Evolutionary conservation across 768 basidiomycete species (phyloP).

Genomic region (Chiua virens): DNA sequence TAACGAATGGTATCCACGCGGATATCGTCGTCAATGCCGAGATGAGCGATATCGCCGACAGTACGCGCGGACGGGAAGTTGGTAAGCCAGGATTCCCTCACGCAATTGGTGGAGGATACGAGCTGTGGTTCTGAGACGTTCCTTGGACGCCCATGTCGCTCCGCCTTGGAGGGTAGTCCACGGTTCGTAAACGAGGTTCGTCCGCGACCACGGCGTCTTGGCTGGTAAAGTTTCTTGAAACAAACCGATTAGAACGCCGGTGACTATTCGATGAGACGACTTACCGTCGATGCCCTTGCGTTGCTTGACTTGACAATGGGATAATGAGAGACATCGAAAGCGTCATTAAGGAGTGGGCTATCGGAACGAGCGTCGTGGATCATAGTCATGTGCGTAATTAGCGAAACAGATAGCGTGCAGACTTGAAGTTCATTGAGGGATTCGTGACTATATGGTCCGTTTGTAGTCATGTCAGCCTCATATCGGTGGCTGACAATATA

Average conservation of each 20-base stretch:
- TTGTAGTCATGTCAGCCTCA: conserved; percentile 14
- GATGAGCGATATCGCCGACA: conserved; percentile 6
- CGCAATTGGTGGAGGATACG: conserved; percentile 13
- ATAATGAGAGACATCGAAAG: conserved; percentile 18
- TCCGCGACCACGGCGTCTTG: conserved; percentile 1
- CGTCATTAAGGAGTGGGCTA: conserved; percentile 18
- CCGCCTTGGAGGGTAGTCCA: background rate
- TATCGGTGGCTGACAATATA: conserved; percentile 9
- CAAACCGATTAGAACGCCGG: background rate
- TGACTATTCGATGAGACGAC: background rate
- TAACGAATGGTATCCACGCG: background rate
- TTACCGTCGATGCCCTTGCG: background rate
- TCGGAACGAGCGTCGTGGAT: conserved; percentile 22
- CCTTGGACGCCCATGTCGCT: conserved; percentile 1
- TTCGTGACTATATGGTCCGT: background rate
- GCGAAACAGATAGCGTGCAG: background rate
- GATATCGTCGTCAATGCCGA: conserved; percentile 1
- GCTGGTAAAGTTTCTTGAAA: background rate
- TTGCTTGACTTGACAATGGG: conserved; percentile 4
- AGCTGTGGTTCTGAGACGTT: conserved; percentile 27
- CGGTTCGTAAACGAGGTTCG: background rate
- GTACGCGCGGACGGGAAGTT: conserved; percentile 9
- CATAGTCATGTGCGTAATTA: background rate
- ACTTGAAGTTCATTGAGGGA: background rate
- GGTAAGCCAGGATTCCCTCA: conserved; percentile 19